Conservation (phyloP, 2,329 filamentous ascomycete species). For the Fusarium xyrophilum region DNA sequence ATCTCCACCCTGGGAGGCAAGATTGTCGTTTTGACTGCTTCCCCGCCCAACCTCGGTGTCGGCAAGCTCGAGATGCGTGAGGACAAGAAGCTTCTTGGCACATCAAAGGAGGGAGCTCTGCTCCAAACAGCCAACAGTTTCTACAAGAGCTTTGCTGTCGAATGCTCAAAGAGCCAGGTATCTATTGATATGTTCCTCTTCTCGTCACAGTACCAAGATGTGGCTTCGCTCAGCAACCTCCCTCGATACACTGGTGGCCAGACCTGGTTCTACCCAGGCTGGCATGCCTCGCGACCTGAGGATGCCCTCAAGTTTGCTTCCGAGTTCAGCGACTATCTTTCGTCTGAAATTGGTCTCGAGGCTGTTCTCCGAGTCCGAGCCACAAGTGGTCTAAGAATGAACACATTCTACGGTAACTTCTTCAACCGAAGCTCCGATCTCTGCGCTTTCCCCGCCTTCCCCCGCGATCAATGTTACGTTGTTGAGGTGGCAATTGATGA, state of each 20-base stretch:
- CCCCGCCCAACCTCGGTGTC: constrained; percentile 86
- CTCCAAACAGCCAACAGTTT: constrained; percentile 94
- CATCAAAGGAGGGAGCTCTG: constrained; percentile 85
- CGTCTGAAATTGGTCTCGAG: constrained; percentile 93
- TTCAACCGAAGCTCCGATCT: constrained; percentile 98
- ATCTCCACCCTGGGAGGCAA: constrained; percentile 95
- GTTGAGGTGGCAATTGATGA: constrained; percentile 99
- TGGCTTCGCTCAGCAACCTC: constrained; percentile 93
- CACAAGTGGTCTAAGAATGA: constrained; percentile 94
- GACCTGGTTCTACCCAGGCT: constrained; percentile 98
- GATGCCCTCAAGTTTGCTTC: constrained; percentile 98
- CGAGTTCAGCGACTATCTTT: constrained; percentile 97
- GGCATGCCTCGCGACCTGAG: constrained; percentile 92
- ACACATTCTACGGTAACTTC: constrained; percentile 98
- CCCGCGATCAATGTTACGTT: constrained; percentile 95
- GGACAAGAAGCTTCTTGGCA: constrained; percentile 94
- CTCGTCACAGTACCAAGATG: constrained; percentile 95
- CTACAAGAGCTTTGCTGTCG: constrained; percentile 98
- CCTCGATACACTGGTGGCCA: constrained; percentile 96
- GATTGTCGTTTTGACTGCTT: constrained; percentile 88
- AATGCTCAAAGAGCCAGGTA: constrained; percentile 98
- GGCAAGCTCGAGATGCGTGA: constrained; percentile 93
- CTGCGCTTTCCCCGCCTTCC: constrained; percentile 97
- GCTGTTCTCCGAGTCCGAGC: constrained; percentile 94
- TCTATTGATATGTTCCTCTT: constrained; percentile 99